Evolutionary conservation across 2,329 filamentous ascomycete genomes (phyloP).

Genomic region (Fusarium floridanum): DNA sequence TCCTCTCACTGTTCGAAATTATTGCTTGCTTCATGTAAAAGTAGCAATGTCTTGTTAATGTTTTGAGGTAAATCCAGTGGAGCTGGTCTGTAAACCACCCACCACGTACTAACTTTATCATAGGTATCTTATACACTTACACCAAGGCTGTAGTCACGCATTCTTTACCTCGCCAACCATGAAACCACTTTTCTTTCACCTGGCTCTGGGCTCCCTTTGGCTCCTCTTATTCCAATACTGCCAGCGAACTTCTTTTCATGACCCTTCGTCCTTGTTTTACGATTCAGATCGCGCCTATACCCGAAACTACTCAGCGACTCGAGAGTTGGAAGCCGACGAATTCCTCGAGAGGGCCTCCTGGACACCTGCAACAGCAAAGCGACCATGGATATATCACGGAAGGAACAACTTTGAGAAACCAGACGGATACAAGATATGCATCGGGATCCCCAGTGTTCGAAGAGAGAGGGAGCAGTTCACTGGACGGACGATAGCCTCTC

Average conservation of each 20-base stretch:
- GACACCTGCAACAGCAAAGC: slow-evolving; percentile 7
- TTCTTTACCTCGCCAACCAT: neutral
- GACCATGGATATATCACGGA: slow-evolving; percentile 16
- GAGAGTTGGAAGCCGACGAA: slow-evolving; percentile 40
- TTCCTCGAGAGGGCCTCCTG: slow-evolving; percentile 29
- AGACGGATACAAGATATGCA: slow-evolving; percentile 34
- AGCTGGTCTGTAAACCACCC: neutral
- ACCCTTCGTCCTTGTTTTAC: slow-evolving; percentile 47
- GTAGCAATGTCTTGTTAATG: neutral
- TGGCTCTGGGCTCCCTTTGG: slow-evolving; percentile 21
- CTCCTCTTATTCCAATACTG: slow-evolving; percentile 40
- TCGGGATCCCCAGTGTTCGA: slow-evolving; percentile 48
- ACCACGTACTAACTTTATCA: neutral
- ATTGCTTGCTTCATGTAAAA: neutral
- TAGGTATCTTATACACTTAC: neutral
- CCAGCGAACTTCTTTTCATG: slow-evolving; percentile 36
- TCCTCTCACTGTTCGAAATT: neutral
- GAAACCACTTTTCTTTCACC: neutral
- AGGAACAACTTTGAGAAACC: neutral
- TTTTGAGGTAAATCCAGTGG: neutral
- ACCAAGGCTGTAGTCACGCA: neutral
- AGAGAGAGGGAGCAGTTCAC: slow-evolving; percentile 46
- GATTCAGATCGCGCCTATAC: slow-evolving; percentile 40
- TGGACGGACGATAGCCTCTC: slow-evolving; percentile 43
- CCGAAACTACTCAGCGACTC: slow-evolving; percentile 39